Evolutionary conservation across 176 grass and related monocot species (phyloP).

Genomic region (Puccinellia tenuiflora): DNA sequence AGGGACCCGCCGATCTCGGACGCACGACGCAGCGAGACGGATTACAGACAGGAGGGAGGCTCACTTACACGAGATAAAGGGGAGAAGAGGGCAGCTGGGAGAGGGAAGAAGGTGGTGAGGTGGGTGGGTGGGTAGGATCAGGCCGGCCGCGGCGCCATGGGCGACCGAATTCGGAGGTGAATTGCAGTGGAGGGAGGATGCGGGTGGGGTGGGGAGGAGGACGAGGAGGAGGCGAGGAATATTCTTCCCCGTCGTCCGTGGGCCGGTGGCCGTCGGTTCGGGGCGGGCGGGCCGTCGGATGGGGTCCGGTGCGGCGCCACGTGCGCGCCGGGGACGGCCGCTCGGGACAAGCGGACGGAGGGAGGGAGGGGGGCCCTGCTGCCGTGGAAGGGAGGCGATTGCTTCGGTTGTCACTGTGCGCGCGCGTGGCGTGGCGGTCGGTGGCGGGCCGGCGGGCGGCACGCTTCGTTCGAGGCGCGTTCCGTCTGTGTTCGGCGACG

Average conservation of each 20-base stretch:
- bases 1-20: neutral
- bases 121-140: neutral
- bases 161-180: neutral
- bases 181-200: neutral
- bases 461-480: too few relatives aligned
- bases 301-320: neutral
- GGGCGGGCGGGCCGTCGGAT: neutral
- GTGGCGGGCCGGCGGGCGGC: too few relatives aligned
- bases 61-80: neutral
- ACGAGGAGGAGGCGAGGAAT: constrained; percentile 11
- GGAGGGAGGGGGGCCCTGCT: too few relatives aligned
- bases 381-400: neutral
- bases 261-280: constrained; percentile 6
- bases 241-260: constrained; percentile 13
- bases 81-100: neutral
- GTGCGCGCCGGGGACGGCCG: neutral
- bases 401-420: too few relatives aligned
- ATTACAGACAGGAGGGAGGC: neutral
- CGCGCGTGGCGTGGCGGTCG: too few relatives aligned
- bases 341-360: too few relatives aligned
- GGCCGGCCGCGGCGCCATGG: constrained; percentile 29
- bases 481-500: too few relatives aligned
- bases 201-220: neutral
- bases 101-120: neutral
- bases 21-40: neutral